Evolutionary conservation across 2,329 filamentous ascomycete genomes (phyloP).

Genomic region (Acarospora socialis): DNA sequence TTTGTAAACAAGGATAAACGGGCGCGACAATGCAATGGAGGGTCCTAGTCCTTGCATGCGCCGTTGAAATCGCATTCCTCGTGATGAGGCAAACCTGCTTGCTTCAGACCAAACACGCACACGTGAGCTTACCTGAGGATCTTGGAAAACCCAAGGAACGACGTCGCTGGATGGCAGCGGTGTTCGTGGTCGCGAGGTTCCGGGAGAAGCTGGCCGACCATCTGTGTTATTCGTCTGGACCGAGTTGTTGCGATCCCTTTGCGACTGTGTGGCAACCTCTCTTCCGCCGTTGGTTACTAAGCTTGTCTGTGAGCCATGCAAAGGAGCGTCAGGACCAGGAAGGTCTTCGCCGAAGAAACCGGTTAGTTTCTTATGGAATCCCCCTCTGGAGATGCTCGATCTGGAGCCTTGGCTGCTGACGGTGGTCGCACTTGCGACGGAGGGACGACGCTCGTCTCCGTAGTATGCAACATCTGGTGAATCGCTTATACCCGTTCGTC

Average conservation of each 20-base stretch:
- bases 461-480: constrained; percentile 47
- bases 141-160: constrained; percentile 93
- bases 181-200: constrained; percentile 65
- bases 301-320: constrained; percentile 56
- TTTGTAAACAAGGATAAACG: too few species aligned
- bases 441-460: constrained; percentile 66
- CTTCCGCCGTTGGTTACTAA: constrained; percentile 44
- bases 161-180: constrained; percentile 82
- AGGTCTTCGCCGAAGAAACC: constrained; percentile 90
- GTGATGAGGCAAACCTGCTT: constrained; percentile 12
- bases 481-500: constrained; percentile 41
- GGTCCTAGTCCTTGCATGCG: too few species aligned
- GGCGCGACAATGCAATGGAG: too few species aligned
- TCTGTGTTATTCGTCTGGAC: constrained; percentile 49
- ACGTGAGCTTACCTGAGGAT: constrained; percentile 49
- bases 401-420: constrained; percentile 76
- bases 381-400: constrained; percentile 48
- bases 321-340: constrained; percentile 43
- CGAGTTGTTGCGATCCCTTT: constrained; percentile 70
- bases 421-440: constrained; percentile 73
- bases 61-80: too few species aligned
- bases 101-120: constrained; percentile 10
- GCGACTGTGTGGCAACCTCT: constrained; percentile 47
- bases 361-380: constrained; percentile 66
- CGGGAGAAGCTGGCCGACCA: constrained; percentile 52